Base-by-base conservation (phyloP, 179 eudicot species). In the Vitellaria paradoxa region DNA sequence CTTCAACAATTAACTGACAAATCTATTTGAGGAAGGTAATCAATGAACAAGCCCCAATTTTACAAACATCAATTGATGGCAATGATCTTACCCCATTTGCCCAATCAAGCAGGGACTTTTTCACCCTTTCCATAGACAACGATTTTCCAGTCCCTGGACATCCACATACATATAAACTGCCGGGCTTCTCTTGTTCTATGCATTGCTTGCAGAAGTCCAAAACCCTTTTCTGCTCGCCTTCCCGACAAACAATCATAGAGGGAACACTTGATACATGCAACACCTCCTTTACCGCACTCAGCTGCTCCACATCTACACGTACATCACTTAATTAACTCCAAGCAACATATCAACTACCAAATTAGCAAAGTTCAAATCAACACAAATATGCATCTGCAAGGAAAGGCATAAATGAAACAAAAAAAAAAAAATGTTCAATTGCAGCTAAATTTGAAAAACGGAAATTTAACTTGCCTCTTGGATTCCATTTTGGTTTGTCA, bases 121-220 rank as follows among this genome's bases (percentile, higher is more conserved):
- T 88, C n/a, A 96, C 92, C 78, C 89, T 93, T 23, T 96, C 98
- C 91, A 96, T 86, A 15, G 97, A 89, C 87, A 93, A 84, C 30
- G 98, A 89, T 83, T 93, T 93, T 49, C 99, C 98, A 9, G 99
- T 96, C 73, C 99, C 98, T 8, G 99, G 99, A 47, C 96, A 93
- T 59, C 99, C 99, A 84, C 99, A 96, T 3, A 86, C 79, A 76
- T 93, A 96, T 70, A 96, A 83, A 83, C 96, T 92, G 80, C 96
- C 98, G 0, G 99, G 76, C 75, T 87, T 96, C 77, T 84, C 87
- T 73, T 78, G 75, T 76, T 92, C 86, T 64, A 96, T 81, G 71
- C 86, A 87, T 53, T 76, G 77, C 88, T 92, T 93, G 80, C 98
- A 92, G 78, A 96, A 96, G n/a, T 87, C 91, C 79, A 91, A 60